These are phyloP conservation scores for Phoma sp. DNA, from an alignment of 2,329 filamentous ascomycete genomes.

Conservation along the genomic window DNA sequence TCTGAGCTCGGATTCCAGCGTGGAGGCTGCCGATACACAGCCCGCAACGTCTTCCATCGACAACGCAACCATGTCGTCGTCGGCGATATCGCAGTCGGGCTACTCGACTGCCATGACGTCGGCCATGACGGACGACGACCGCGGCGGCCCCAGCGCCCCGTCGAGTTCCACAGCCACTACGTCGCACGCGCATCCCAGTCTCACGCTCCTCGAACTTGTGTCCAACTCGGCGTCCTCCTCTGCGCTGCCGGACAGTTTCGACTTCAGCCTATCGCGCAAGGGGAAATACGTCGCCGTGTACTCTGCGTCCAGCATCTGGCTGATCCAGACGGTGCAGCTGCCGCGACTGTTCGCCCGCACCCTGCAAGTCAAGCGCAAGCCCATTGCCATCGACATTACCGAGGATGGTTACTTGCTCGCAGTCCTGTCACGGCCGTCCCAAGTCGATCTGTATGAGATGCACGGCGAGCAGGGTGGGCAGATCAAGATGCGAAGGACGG, in stretches of 20 bases:
- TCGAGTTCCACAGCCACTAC: slow-evolving; percentile 26
- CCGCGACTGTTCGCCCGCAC: slow-evolving; percentile 47
- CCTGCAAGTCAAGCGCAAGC: slow-evolving; percentile 47
- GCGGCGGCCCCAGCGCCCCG: slow-evolving; percentile 27
- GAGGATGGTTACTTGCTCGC: slow-evolving; percentile 79
- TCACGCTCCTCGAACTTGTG: slow-evolving; percentile 47
- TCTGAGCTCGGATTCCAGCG: slow-evolving; percentile 29
- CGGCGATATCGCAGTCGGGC: slow-evolving; percentile 28
- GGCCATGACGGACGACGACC: slow-evolving; percentile 39
- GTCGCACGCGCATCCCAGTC: slow-evolving; percentile 39
- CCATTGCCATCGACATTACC: slow-evolving; percentile 72
- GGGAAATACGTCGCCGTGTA: slow-evolving; percentile 47
- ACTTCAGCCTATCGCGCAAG: slow-evolving; percentile 46
- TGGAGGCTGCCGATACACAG: slow-evolving; percentile 34
- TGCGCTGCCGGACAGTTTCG: slow-evolving; percentile 47
- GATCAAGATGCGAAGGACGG: slow-evolving; percentile 73
- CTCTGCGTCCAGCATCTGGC: slow-evolving; percentile 47
- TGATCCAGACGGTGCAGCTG: slow-evolving; percentile 46
- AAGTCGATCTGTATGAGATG: slow-evolving; percentile 85
- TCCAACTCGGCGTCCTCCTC: slow-evolving; percentile 49
- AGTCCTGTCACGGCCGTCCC: slow-evolving; percentile 80
- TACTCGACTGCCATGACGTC: slow-evolving; percentile 46
- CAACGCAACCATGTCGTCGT: slow-evolving; percentile 39
- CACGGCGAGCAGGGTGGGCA: slow-evolving; percentile 49
- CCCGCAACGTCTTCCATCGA: slow-evolving; percentile 31